Conservation (phyloP, 495 filamentous ascomycete genomes). For the Cladorrhinum samala region DNA sequence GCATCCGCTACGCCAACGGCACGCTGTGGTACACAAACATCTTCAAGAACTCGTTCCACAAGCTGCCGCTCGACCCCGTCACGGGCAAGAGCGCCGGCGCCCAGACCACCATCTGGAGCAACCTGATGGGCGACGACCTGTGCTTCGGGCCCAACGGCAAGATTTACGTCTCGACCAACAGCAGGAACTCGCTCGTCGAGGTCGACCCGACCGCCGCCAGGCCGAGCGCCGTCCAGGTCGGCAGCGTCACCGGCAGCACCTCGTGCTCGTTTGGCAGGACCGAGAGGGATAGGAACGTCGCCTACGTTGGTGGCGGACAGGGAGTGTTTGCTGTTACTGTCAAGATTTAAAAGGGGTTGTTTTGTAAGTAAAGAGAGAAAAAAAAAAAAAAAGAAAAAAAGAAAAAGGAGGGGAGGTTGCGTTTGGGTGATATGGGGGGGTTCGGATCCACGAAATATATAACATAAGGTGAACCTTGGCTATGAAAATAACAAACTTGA, state of each 20-base stretch:
- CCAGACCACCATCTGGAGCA: slow-evolving; percentile 34
- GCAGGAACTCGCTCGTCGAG: slow-evolving; percentile 34
- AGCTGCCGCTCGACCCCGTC: slow-evolving; percentile 30
- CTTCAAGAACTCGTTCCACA: slow-evolving; percentile 39
- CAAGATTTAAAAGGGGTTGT: slow-evolving; percentile 11
- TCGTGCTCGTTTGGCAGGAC: slow-evolving; percentile 33
- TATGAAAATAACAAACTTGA: too few relatives aligned
- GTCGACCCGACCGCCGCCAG: slow-evolving; percentile 29
- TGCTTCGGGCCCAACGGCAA: slow-evolving; percentile 35
- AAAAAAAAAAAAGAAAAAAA: too few relatives aligned
- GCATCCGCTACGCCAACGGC: slow-evolving; percentile 30
- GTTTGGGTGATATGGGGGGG: too few relatives aligned
- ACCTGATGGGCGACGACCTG: slow-evolving; percentile 38
- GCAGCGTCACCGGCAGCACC: slow-evolving; percentile 29
- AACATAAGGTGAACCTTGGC: too few relatives aligned
- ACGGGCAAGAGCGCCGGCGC: slow-evolving; percentile 32
- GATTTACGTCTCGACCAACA: slow-evolving; percentile 36
- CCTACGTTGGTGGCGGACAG: slow-evolving; percentile 31
- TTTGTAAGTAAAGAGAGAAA: not conserved
- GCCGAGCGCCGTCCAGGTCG: slow-evolving; percentile 20
- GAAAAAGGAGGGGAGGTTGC: not conserved
- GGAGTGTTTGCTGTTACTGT: slow-evolving; percentile 28
- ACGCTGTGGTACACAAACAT: slow-evolving; percentile 41
- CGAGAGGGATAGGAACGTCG: slow-evolving; percentile 33
- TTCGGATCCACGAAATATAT: too few relatives aligned